A percentile compares a stretch with the other conserved stretches of the same genome.
These are phyloP conservation scores for Suillus hirtellus DNA, from an alignment of 768 basidiomycete species.

Conservation along the genomic window DNA sequence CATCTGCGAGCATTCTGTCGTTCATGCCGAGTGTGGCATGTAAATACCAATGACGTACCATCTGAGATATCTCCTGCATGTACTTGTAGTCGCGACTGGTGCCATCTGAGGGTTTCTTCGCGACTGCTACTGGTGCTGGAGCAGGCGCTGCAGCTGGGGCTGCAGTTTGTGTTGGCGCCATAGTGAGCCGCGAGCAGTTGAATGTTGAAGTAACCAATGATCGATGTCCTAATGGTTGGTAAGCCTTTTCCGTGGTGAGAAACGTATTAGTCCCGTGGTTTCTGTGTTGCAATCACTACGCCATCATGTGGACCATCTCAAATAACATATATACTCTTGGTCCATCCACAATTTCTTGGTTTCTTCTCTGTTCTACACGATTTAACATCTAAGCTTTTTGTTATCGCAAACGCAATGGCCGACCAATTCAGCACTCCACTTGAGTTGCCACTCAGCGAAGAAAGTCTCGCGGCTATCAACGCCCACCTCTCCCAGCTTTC, in stretches of 20 bases:
- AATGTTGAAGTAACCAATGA: background rate
- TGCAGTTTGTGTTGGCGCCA: constrained; percentile 12
- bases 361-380: background rate
- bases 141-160: constrained; percentile 14
- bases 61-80: constrained; percentile 89
- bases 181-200: constrained; percentile 5
- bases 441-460: constrained; percentile 55
- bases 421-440: constrained; percentile 43
- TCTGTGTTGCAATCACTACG: constrained; percentile 8
- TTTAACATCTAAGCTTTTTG: background rate
- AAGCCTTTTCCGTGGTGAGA: background rate
- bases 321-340: background rate
- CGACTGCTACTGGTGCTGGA: constrained; percentile 8
- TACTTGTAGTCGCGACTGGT: constrained; percentile 75
- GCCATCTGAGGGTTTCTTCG: constrained; percentile 16
- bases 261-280: background rate
- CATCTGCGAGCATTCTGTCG: constrained; percentile 54
- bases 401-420: constrained; percentile 14
- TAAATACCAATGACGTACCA: constrained; percentile 52
- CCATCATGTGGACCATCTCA: constrained; percentile 4
- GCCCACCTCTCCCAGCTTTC: constrained; percentile 65
- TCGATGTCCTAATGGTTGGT: background rate
- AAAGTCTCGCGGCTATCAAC: constrained; percentile 71
- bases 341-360: background rate
- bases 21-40: background rate